Conservation (phyloP, 805 yeast genomes). For the Barnettozyma botsteinii region DNA sequence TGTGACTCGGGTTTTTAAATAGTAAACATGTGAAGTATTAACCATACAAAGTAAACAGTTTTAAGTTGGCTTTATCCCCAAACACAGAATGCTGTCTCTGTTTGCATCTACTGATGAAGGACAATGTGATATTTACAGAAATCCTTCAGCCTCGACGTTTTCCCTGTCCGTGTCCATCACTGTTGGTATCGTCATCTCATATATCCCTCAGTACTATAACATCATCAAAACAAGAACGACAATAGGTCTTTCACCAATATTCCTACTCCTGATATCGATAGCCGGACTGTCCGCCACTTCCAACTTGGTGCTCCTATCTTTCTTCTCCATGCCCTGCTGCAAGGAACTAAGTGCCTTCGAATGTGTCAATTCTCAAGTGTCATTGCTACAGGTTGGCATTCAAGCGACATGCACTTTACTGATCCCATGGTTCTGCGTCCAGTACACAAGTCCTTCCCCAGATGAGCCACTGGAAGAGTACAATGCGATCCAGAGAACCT, state of each 20-base stretch:
- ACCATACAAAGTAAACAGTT: no score
- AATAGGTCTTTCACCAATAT: slow-evolving; percentile 74
- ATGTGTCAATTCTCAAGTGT: slow-evolving; percentile 61
- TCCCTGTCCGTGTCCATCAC: slow-evolving; percentile 48
- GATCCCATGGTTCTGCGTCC: slow-evolving; percentile 50
- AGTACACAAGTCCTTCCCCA: slow-evolving; percentile 39
- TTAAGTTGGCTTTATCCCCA: no score
- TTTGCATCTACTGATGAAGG: neutral
- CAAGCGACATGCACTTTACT: slow-evolving; percentile 57
- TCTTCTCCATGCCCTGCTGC: slow-evolving; percentile 62
- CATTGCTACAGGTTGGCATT: slow-evolving; percentile 57
- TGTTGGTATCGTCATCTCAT: slow-evolving; percentile 62
- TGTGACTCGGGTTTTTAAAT: no score
- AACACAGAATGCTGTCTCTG: no score
- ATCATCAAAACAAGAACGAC: slow-evolving; percentile 55
- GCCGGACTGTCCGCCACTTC: slow-evolving; percentile 64
- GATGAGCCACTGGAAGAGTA: slow-evolving; percentile 37
- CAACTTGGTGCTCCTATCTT: slow-evolving; percentile 58
- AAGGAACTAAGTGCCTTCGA: slow-evolving; percentile 40
- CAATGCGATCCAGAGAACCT: slow-evolving; percentile 34
- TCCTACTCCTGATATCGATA: slow-evolving; percentile 61
- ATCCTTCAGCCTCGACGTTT: slow-evolving; percentile 48
- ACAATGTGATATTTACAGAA: slow-evolving; percentile 16
- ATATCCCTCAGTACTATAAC: slow-evolving; percentile 68
- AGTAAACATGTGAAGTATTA: no score